A percentile compares a stretch with the other conserved stretches of the same genome.
Conservation (phyloP, 2,329 filamentous ascomycete species). For the Samsoniella hepiali region DNA sequence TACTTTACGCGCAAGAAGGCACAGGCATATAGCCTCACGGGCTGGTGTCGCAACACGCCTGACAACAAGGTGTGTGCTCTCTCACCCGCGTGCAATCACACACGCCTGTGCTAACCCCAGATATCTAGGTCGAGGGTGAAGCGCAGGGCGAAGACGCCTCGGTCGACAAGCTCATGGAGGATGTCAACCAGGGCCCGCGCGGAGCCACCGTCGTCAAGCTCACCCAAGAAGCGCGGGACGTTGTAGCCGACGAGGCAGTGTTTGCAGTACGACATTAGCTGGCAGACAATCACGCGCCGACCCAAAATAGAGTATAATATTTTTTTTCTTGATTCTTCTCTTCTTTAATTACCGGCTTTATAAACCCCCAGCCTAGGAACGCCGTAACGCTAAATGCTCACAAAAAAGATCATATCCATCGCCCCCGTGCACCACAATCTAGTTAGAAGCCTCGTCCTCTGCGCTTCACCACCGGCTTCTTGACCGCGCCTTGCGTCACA, state of each 20-base stretch:
- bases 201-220: slow-evolving; percentile 71
- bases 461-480: slow-evolving; percentile 57
- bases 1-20: slow-evolving; percentile 56
- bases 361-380: background rate
- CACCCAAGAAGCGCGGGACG: slow-evolving; percentile 63
- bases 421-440: slow-evolving; percentile 15
- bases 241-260: slow-evolving; percentile 62
- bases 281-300: too few relatives aligned
- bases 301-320: background rate
- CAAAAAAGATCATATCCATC: background rate
- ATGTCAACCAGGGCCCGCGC: slow-evolving; percentile 71
- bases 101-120: slow-evolving; percentile 16
- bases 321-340: background rate
- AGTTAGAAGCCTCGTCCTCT: slow-evolving; percentile 55
- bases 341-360: background rate
- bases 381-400: slow-evolving; percentile 16
- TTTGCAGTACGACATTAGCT: slow-evolving; percentile 56
- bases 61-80: slow-evolving; percentile 51
- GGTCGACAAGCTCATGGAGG: slow-evolving; percentile 67
- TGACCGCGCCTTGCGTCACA: slow-evolving; percentile 59
- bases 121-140: slow-evolving; percentile 78
- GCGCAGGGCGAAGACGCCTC: slow-evolving; percentile 70
- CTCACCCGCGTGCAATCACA: background rate
- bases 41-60: slow-evolving; percentile 60
- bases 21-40: slow-evolving; percentile 48